Conservation (phyloP, 148 eudicot genomes). For the Cornus controversa region DNA sequence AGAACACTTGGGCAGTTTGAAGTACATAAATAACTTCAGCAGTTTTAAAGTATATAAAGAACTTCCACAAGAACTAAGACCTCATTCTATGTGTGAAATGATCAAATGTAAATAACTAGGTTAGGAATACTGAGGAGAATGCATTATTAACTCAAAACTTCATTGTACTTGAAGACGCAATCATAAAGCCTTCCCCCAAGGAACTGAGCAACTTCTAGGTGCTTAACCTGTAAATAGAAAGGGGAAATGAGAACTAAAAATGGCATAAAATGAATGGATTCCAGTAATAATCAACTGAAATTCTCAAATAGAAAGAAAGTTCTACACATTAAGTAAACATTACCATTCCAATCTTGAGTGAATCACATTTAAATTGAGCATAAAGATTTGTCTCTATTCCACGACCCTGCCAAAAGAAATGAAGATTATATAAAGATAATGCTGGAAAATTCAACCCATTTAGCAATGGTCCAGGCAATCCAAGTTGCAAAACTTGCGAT, state of each 20-base stretch:
- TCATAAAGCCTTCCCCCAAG: conserved; percentile 96
- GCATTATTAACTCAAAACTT: conserved; percentile 34
- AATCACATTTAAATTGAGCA: conserved; percentile 93
- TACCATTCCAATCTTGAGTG: conserved; percentile 98
- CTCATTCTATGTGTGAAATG: conserved; percentile 3
- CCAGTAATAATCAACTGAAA: not conserved
- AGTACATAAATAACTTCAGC: too few relatives aligned
- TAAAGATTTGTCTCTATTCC: conserved; percentile 98
- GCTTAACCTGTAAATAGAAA: conserved; percentile 67
- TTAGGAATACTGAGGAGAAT: not conserved
- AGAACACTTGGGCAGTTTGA: too few relatives aligned
- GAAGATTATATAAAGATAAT: not conserved
- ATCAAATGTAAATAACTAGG: conserved; percentile 3
- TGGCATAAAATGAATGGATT: conserved; percentile 2
- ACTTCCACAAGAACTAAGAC: conserved; percentile 8
- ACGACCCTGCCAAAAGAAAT: conserved; percentile 68
- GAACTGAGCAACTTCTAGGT: conserved; percentile 94
- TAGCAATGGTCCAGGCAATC: not conserved
- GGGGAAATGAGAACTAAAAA: not conserved
- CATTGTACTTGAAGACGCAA: conserved; percentile 92
- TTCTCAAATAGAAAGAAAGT: not conserved
- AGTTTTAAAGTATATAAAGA: not conserved
- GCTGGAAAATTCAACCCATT: not conserved
- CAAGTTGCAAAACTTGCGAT: too few relatives aligned
- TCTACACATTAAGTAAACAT: conserved; percentile 4